A percentile compares a stretch with the other conserved stretches of the same genome.
Evolutionary conservation across 768 basidiomycete genomes (phyloP).

Genomic region (Tricholomella constricta): DNA sequence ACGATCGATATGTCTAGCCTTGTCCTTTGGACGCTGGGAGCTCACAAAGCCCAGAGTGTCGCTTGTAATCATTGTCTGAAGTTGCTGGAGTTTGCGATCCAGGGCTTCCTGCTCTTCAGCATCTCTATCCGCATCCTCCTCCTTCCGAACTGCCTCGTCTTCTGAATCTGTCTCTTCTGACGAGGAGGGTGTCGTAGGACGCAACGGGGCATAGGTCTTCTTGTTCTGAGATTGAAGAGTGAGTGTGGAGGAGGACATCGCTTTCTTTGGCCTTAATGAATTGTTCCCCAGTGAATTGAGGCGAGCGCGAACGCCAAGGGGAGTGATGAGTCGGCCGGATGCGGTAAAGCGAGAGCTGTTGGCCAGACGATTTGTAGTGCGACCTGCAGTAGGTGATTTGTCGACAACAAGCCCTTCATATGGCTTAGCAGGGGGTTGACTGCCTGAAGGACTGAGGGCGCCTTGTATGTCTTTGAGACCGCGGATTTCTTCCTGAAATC

Average conservation of each 20-base stretch:
- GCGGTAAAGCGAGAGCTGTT: slow-evolving; percentile 39
- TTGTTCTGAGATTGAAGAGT: slow-evolving; percentile 57
- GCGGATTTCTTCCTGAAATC: slow-evolving; percentile 84
- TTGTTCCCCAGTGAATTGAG: slow-evolving; percentile 67
- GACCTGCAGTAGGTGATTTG: slow-evolving; percentile 31
- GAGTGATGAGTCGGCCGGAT: slow-evolving; percentile 51
- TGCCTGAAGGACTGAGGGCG: slow-evolving; percentile 50
- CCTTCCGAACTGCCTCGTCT: slow-evolving; percentile 61
- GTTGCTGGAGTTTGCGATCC: slow-evolving; percentile 64
- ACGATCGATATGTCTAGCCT: slow-evolving; percentile 45
- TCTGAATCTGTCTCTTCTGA: slow-evolving; percentile 58
- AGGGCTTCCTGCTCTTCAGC: slow-evolving; percentile 70
- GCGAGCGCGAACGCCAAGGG: slow-evolving; percentile 68
- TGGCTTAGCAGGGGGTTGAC: slow-evolving; percentile 36
- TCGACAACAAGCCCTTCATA: slow-evolving; percentile 24
- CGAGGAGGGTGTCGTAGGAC: slow-evolving; percentile 52
- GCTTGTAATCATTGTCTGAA: slow-evolving; percentile 73
- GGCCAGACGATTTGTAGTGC: slow-evolving; percentile 32
- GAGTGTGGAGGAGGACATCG: slow-evolving; percentile 69
- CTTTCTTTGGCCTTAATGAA: slow-evolving; percentile 54
- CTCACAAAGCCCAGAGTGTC: slow-evolving; percentile 73
- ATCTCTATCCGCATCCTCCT: slow-evolving; percentile 69
- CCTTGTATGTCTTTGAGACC: slow-evolving; percentile 74
- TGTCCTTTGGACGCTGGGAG: slow-evolving; percentile 34
- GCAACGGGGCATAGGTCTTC: slow-evolving; percentile 37